Evolutionary conservation across 306 rosid genomes (phyloP).

Genomic region (Cucurbita pepo): DNA sequence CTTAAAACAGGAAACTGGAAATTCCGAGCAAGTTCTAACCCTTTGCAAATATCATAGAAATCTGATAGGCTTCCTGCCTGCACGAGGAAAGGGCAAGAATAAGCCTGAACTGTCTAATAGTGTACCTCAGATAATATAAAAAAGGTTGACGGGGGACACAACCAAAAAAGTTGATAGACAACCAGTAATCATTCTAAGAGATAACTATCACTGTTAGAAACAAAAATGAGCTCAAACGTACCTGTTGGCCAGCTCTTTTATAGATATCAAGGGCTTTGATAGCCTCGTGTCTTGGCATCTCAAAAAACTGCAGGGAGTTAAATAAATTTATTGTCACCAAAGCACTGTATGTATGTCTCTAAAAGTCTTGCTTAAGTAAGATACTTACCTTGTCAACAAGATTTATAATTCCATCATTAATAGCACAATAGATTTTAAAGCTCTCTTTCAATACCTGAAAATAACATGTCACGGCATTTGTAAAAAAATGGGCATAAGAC

Average conservation of each 20-base stretch:
- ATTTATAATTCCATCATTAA: constrained; percentile 97
- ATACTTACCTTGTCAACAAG: constrained; percentile 83
- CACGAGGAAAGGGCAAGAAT: constrained; percentile 9
- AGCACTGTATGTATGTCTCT: background rate
- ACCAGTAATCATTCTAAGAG: background rate
- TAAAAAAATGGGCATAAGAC: too few species aligned
- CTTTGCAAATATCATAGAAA: constrained; percentile 89
- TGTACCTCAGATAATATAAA: background rate
- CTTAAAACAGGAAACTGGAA: constrained; percentile 92
- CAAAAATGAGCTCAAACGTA: constrained; percentile 4
- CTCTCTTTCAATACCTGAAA: constrained; percentile 97
- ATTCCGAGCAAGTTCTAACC: constrained; percentile 92
- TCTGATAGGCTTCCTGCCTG: constrained; percentile 78
- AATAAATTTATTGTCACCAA: constrained; percentile 3
- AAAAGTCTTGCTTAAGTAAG: background rate
- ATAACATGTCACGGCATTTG: background rate
- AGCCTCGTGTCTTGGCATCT: constrained; percentile 99
- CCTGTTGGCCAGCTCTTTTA: constrained; percentile 98
- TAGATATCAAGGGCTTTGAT: constrained; percentile 77
- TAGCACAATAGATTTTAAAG: constrained; percentile 73
- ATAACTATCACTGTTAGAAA: background rate
- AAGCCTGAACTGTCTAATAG: background rate
- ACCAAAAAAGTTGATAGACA: background rate
- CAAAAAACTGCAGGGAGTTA: constrained; percentile 61
- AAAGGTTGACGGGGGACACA: background rate